These are phyloP conservation scores for Saccharomycopsis schoenii DNA, from an alignment of 805 yeast species.

Conservation along the genomic window DNA sequence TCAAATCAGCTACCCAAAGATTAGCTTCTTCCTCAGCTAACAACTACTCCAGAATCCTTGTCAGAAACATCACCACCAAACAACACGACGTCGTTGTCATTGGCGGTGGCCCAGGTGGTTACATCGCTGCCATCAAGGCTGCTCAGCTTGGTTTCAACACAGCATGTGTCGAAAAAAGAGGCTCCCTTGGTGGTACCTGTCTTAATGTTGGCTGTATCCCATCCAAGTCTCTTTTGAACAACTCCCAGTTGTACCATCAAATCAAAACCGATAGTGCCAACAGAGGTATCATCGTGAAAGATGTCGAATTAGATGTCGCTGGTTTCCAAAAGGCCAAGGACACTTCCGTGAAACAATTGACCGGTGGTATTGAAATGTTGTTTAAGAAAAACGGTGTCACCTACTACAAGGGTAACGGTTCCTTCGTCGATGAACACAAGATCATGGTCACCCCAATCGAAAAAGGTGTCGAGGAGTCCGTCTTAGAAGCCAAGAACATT, in stretches of 20 bases:
- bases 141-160: slow-evolving; percentile 93
- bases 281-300: slow-evolving; percentile 87
- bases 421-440: slow-evolving; percentile 73
- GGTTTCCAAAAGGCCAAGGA: slow-evolving; percentile 89
- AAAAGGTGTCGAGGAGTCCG: slow-evolving; percentile 61
- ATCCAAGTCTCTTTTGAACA: slow-evolving; percentile 89
- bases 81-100: slow-evolving; percentile 88
- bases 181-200: slow-evolving; percentile 96
- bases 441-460: slow-evolving; percentile 78
- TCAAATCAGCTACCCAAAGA: slow-evolving; percentile 3
- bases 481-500: slow-evolving; percentile 73
- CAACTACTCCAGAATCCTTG: slow-evolving; percentile 16
- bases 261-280: slow-evolving; percentile 72
- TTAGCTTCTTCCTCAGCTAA: background rate
- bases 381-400: slow-evolving; percentile 93
- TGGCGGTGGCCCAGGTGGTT: slow-evolving; percentile 99
- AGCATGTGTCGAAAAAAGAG: slow-evolving; percentile 96
- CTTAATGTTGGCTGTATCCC: slow-evolving; percentile 98
- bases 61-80: slow-evolving; percentile 26
- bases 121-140: slow-evolving; percentile 97
- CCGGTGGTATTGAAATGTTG: slow-evolving; percentile 89
- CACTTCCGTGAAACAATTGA: slow-evolving; percentile 76
- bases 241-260: slow-evolving; percentile 86
- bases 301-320: slow-evolving; percentile 63
- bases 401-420: slow-evolving; percentile 88